Base-by-base conservation (phyloP, 2,329 filamentous ascomycete species). In the Aspergillus persii region DNA sequence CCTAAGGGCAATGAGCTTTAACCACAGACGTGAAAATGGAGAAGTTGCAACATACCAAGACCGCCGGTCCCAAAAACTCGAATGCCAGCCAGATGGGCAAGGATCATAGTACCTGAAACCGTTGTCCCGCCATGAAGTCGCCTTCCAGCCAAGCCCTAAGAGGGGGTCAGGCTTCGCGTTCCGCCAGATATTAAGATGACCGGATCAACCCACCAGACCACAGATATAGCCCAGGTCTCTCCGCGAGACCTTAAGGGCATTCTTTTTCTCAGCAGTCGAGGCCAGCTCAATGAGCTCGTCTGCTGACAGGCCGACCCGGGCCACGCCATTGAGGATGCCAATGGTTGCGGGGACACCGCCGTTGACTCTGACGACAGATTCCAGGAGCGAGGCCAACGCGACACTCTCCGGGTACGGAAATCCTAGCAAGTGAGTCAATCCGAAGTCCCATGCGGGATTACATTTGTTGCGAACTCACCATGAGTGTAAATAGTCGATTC, bases 401-500 rank as follows among this genome's bases (percentile, higher is more conserved):
- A 89, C 78, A 67, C 90, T 91, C 30, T 89, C 84, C 0, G 88
- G 89, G 66, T 89, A 89, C 2, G 88, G 87, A 64, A 88, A 90
- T 59, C 87, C 86, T 86, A 50, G 15, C 39, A 63, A 57, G 30
- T 23, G 18, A n/a, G 50, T 11, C 15, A 48, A 15, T 41, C 18
- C 29, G 29, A 26, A n/a, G 29, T 29, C 15, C 29, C 9, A 46
- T 23, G 12, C 51, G 41, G 15, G 18, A 47, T 26, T 23, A n/a
- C 5, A 11, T 30, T 44, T 54, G 31, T n/a, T n/a, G 6, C 23
- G 46, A 26, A n/a, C 8, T 54, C 75, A 81, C 92, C 93, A 77
- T 99, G 95, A 1, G 95, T 99, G 76, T 99, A 98, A 67, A 99
- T 98, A 4, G 95, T 96, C 2, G 91, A 92, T 76, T 99, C 95